Conservation (phyloP, 306 rosid genomes). For the Prosopis cineraria region DNA sequence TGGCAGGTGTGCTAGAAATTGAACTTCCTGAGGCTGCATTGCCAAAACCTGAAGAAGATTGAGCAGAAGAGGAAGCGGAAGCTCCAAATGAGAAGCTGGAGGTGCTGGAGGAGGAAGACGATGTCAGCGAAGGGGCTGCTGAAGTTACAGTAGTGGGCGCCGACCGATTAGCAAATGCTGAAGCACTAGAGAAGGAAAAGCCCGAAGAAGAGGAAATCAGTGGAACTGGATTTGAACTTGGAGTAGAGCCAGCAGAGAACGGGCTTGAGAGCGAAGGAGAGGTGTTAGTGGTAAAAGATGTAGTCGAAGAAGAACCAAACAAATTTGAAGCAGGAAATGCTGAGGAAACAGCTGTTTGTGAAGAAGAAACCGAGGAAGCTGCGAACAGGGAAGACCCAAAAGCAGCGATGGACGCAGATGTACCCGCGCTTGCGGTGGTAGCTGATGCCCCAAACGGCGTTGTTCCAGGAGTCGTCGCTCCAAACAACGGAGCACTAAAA, state of each 20-base stretch:
- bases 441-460: conserved; percentile 18
- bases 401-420: conserved; percentile 11
- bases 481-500: background rate
- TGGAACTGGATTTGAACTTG: conserved; percentile 39
- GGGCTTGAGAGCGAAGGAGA: conserved; percentile 43
- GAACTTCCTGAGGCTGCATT: conserved; percentile 49
- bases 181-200: conserved; percentile 35
- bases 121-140: conserved; percentile 40
- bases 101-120: conserved; percentile 39
- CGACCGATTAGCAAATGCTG: conserved; percentile 46
- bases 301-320: conserved; percentile 31
- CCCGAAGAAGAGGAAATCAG: conserved; percentile 44
- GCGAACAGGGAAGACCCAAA: conserved; percentile 18
- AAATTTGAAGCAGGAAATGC: conserved; percentile 25
- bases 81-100: conserved; percentile 55
- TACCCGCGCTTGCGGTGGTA: background rate
- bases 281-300: conserved; percentile 41
- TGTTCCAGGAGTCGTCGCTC: conserved; percentile 18
- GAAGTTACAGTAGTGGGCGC: conserved; percentile 34
- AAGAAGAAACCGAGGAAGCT: conserved; percentile 12
- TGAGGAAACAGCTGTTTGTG: conserved; percentile 23
- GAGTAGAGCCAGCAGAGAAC: conserved; percentile 36
- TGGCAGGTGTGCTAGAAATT: conserved; percentile 34
- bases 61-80: conserved; percentile 52
- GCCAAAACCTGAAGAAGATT: conserved; percentile 49